A percentile compares a stretch with the other conserved stretches of the same genome.
These are phyloP conservation scores for Eimeria falciformis DNA, from an alignment of 169 alveolate genomes.

Conservation along the genomic window DNA sequence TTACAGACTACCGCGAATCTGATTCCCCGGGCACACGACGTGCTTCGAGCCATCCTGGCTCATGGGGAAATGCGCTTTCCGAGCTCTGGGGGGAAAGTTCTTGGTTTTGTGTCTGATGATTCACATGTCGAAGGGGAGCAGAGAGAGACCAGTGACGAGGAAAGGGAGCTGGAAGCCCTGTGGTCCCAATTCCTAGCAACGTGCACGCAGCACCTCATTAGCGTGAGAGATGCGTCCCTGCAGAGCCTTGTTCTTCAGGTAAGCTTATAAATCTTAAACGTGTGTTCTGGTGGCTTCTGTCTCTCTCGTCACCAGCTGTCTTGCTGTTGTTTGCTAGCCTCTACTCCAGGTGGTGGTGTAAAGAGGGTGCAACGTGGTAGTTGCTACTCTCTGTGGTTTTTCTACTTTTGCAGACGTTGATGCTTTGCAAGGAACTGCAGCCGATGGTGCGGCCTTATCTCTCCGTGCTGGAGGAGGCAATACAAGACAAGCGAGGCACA, in stretches of 20 bases:
- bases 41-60: slow-evolving; percentile 46
- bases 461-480: slow-evolving; percentile 43
- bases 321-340: not conserved
- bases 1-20: not conserved
- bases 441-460: slow-evolving; percentile 42
- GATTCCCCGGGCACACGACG: slow-evolving; percentile 64
- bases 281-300: too few relatives aligned
- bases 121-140: not conserved
- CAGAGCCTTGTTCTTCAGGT: slow-evolving; percentile 62
- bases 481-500: slow-evolving; percentile 56
- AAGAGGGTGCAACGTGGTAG: not conserved
- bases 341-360: not conserved
- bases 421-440: slow-evolving; percentile 64
- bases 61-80: slow-evolving; percentile 37
- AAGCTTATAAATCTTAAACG: not conserved
- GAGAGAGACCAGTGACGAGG: not conserved
- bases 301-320: not conserved
- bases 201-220: slow-evolving; percentile 52
- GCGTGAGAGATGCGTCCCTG: slow-evolving; percentile 36
- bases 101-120: slow-evolving; percentile 20
- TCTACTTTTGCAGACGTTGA: slow-evolving; percentile 4
- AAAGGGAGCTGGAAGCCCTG: not conserved
- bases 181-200: slow-evolving; percentile 17
- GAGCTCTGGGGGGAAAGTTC: slow-evolving; percentile 8
- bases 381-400: not conserved